Conservation (phyloP, 805 yeast species). For the Aciculoconidium aculeatum region DNA sequence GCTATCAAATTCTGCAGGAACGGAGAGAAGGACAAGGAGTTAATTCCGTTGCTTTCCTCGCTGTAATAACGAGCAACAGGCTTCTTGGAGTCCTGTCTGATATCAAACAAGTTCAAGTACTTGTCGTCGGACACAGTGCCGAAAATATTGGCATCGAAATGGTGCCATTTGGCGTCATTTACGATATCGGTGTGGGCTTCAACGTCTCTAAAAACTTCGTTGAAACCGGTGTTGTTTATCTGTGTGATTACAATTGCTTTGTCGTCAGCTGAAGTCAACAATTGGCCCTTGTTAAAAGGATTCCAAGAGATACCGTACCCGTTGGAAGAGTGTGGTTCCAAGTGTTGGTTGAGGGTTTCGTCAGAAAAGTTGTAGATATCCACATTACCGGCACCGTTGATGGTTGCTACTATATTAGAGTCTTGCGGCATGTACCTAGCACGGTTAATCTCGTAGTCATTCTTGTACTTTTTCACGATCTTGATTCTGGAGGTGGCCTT, state of each 20-base stretch:
- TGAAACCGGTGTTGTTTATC: constrained; percentile 14
- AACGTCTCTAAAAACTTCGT: constrained; percentile 11
- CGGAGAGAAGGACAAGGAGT: constrained; percentile 61
- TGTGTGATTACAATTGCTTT: constrained; percentile 59
- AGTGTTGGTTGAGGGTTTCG: constrained; percentile 20
- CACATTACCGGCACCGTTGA: constrained; percentile 61
- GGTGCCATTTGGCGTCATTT: constrained; percentile 74
- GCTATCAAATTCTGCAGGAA: constrained; percentile 57
- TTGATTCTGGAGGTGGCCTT: constrained; percentile 51
- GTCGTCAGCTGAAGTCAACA: constrained; percentile 66
- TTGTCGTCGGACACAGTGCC: constrained; percentile 76
- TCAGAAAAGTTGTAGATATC: constrained; percentile 43
- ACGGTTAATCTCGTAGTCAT: constrained; percentile 63
- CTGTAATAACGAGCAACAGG: constrained; percentile 23
- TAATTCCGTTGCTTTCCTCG: constrained; percentile 39
- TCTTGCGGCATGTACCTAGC: constrained; percentile 67
- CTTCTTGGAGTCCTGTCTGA: constrained; percentile 26
- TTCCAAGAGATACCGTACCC: constrained; percentile 78
- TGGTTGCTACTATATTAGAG: constrained; percentile 51
- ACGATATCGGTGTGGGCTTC: constrained; percentile 51
- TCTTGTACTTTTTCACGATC: constrained; percentile 54
- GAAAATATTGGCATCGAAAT: constrained; percentile 42
- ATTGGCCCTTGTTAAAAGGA: constrained; percentile 37
- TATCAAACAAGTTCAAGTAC: constrained; percentile 49
- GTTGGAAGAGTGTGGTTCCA: constrained; percentile 54